phyloP scores from a whole-genome alignment of 805 yeast species.

The Sugiyamaella valdiviana region DNA sequence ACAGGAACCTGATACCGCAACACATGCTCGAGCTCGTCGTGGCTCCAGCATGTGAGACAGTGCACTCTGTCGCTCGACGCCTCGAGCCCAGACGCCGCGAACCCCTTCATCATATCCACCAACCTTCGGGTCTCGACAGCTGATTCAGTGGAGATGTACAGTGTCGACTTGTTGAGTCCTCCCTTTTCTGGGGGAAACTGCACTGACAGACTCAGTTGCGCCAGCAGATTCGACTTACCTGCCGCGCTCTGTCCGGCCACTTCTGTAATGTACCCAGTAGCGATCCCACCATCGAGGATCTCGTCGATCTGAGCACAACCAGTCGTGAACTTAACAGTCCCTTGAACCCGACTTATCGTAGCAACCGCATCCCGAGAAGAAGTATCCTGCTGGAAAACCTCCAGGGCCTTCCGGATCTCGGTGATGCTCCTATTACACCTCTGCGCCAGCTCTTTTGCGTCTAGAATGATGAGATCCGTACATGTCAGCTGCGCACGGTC shows the following conservation, averaged over 20 bases:
- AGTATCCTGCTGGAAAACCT: constrained; percentile 1
- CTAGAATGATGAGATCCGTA: constrained; percentile 11
- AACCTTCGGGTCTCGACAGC: constrained; percentile 62
- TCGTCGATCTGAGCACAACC: constrained; percentile 49
- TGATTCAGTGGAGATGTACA: constrained; percentile 77
- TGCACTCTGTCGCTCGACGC: constrained; percentile 37
- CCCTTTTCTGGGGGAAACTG: constrained; percentile 45
- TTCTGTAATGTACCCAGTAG: constrained; percentile 56
- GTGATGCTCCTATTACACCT: constrained; percentile 10
- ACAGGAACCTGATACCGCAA: constrained; percentile 62
- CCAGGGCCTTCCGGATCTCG: constrained; percentile 13
- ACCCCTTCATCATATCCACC: constrained; percentile 37
- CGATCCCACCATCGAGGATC: constrained; percentile 51
- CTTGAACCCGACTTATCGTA: background rate
- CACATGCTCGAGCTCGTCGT: constrained; percentile 70
- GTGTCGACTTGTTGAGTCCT: constrained; percentile 46
- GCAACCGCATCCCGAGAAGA: background rate
- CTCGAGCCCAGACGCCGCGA: background rate
- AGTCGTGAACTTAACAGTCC: constrained; percentile 34
- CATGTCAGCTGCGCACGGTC: constrained; percentile 11
- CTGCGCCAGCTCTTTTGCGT: constrained; percentile 8
- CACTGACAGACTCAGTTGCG: constrained; percentile 57
- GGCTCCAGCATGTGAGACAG: constrained; percentile 55
- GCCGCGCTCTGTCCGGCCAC: constrained; percentile 77
- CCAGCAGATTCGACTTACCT: constrained; percentile 77